Percentiles rank a stretch among this genome's conserved stretches.
phyloP scores from a whole-genome alignment of 257 asterid species.

The Solanum ossicruentum region DNA sequence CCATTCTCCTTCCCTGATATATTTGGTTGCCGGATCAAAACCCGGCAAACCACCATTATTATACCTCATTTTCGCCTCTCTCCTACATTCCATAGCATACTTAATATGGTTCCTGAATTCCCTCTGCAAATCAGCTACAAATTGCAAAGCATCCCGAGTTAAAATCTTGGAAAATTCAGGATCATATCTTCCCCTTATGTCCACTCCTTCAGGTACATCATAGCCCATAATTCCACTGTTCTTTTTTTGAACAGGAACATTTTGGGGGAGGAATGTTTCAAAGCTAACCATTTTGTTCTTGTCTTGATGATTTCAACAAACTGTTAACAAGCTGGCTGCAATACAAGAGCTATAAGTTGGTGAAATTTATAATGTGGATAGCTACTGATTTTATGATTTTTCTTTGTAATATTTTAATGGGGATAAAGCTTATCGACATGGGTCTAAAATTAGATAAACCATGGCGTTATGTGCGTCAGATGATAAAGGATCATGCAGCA shows the following conservation, averaged over 20 bases:
- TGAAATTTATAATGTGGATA: slow-evolving; percentile 14
- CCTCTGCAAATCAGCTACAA: slow-evolving; percentile 66
- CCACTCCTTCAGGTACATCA: slow-evolving; percentile 79
- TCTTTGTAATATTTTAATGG: background rate
- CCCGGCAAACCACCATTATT: slow-evolving; percentile 56
- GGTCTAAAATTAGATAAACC: slow-evolving; percentile 9
- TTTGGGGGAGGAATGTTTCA: slow-evolving; percentile 26
- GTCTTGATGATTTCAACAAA: background rate
- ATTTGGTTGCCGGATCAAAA: slow-evolving; percentile 69
- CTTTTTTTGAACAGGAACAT: slow-evolving; percentile 15
- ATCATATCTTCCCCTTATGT: slow-evolving; percentile 72
- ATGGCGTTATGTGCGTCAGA: slow-evolving; percentile 34
- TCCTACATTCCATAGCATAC: slow-evolving; percentile 76
- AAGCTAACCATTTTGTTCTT: slow-evolving; percentile 40
- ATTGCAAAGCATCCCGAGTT: slow-evolving; percentile 51
- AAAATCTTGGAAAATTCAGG: slow-evolving; percentile 46
- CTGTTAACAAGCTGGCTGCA: background rate
- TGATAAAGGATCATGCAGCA: slow-evolving; percentile 1
- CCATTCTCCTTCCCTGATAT: slow-evolving; percentile 64
- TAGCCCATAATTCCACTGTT: slow-evolving; percentile 18
- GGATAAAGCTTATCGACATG: background rate
- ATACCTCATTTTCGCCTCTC: slow-evolving; percentile 53
- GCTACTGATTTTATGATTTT: slow-evolving; percentile 1
- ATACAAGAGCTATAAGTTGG: background rate
- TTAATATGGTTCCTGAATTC: slow-evolving; percentile 50